Evolutionary conservation across 805 yeast genomes (phyloP).

Genomic region (Pichia paraexigua): DNA sequence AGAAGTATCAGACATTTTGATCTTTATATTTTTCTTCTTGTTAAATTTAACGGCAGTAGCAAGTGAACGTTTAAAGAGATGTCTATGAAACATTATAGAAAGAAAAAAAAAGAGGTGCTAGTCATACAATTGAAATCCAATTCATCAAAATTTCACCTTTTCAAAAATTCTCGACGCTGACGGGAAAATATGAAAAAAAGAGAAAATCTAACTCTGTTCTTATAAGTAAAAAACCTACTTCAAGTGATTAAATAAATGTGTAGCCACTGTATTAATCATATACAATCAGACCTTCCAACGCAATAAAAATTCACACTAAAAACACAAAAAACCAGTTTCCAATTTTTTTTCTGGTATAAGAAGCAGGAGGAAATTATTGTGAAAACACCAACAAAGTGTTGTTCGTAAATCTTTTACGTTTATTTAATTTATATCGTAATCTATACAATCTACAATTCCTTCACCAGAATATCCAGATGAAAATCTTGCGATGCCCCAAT

Average conservation of each 20-base stretch:
- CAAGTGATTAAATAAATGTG: too few species aligned
- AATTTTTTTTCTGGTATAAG: too few species aligned
- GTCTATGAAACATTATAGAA: background rate
- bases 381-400: too few species aligned
- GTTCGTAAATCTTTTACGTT: too few species aligned
- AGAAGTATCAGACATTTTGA: background rate
- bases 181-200: background rate
- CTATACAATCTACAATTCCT: conserved; percentile 4
- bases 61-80: background rate
- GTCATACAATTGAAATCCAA: background rate
- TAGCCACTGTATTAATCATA: too few species aligned
- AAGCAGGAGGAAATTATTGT: too few species aligned
- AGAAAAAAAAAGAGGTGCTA: background rate
- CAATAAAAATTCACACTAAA: too few species aligned
- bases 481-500: conserved; percentile 34
- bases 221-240: too few species aligned
- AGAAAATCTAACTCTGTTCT: background rate
- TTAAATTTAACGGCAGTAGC: background rate
- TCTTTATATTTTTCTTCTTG: background rate
- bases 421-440: too few species aligned
- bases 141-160: background rate
- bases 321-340: too few species aligned
- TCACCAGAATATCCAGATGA: conserved; percentile 32
- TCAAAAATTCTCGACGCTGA: background rate
- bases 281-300: too few species aligned